Base-by-base conservation (phyloP, 2,329 filamentous ascomycete species). In the Xylariaceae sp. region DNA sequence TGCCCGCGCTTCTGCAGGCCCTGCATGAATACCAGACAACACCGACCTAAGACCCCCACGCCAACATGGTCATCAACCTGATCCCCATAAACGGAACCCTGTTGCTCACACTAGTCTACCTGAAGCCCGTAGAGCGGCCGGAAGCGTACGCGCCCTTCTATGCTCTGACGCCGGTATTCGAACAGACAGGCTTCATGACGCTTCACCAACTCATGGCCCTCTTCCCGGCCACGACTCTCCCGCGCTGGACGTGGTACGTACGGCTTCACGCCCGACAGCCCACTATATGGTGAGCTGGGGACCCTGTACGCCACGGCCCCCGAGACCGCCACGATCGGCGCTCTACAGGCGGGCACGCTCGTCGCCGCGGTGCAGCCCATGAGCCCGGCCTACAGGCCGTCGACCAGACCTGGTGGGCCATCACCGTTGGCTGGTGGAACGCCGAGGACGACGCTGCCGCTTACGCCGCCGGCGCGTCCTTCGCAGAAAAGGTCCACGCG, bases 31-130 rank as follows among this genome's bases (percentile, higher is more conserved):
- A 59, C 29, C 50, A 56, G 32, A 43, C 52, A 3, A 19, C 23
- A 16, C 48, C 52, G 9, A 44, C 50, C 18, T 56, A 59, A n/a
- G 52, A 59, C 20, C 56, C 26, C 3, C 44, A 59, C 45, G 56
- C 56, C 29, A 59, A 59, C 41, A 20, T 56, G 40, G 29, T 53
- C 12, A 41, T 55, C 6, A 49, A 53, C 20, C 26, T 51, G 16
- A 3, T 26, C 16, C 52, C 56, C 1, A 52, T 12, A n/a, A 55
- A 55, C 40, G 44, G 29, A 2, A 18, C 52, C 9, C 21, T 49
- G 2, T 16, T 49, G 1, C 48, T 59, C 14, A 49, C 52, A 2
- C 20, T 55, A 19, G 45, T 59, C 14, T 59, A 59, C 20, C 46
- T 59, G 3, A 52, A 59, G 41, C 52, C 56, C 3, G 56, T 50